Conservation (phyloP, 306 rosid species). For the Vachellia pachyceras region DNA sequence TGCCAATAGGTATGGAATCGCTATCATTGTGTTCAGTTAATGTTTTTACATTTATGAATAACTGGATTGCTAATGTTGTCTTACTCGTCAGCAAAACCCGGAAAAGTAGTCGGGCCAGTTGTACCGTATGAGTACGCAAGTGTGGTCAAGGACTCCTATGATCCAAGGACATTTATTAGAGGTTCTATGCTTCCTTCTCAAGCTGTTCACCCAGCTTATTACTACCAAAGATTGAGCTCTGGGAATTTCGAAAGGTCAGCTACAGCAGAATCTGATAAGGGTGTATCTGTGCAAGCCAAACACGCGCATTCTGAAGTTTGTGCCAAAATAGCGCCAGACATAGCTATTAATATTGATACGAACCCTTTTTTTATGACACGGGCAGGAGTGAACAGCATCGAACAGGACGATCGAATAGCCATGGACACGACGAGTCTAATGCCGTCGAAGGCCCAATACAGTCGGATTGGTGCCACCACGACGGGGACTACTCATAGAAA, state of each 20-base stretch:
- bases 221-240: constrained; percentile 60
- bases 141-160: constrained; percentile 68
- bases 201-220: constrained; percentile 64
- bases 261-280: constrained; percentile 51
- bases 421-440: constrained; percentile 68
- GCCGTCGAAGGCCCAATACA: constrained; percentile 72
- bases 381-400: constrained; percentile 68
- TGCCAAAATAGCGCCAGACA: constrained; percentile 71
- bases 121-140: constrained; percentile 69
- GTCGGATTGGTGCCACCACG: constrained; percentile 52
- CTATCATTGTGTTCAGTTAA: neutral
- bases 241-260: constrained; percentile 63
- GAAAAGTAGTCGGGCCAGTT: constrained; percentile 86
- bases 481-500: constrained; percentile 72
- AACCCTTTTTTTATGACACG: constrained; percentile 93
- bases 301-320: constrained; percentile 66
- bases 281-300: constrained; percentile 56
- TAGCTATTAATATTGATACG: constrained; percentile 73
- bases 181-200: constrained; percentile 71
- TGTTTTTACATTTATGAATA: neutral
- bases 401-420: constrained; percentile 62
- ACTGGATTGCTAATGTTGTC: constrained; percentile 13
- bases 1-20: constrained; percentile 64
- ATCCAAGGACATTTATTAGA: constrained; percentile 72
- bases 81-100: constrained; percentile 76